A percentile compares a stretch with the other conserved stretches of the same genome.
These are phyloP conservation scores for Pythium angustatum DNA, from an alignment of 352 stramenopile species.

Conservation along the genomic window DNA sequence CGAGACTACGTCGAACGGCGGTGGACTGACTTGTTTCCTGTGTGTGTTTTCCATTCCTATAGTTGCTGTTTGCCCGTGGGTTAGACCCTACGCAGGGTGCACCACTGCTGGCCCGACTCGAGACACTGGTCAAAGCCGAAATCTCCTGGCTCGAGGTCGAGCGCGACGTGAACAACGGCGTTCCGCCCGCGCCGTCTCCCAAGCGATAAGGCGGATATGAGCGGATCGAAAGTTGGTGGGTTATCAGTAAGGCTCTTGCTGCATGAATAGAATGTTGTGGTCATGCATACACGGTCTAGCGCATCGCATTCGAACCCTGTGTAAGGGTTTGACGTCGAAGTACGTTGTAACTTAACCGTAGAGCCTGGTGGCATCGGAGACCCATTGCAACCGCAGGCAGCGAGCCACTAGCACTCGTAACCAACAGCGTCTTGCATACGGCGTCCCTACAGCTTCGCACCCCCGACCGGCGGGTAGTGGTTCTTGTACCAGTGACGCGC, in stretches of 20 bases:
- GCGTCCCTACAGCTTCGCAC: constrained; percentile 45
- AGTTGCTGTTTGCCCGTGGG: constrained; percentile 78
- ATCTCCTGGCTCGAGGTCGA: constrained; percentile 66
- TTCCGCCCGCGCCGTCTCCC: neutral
- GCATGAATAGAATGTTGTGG: too few relatives aligned
- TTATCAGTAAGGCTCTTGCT: too few relatives aligned
- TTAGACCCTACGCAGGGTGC: constrained; percentile 67
- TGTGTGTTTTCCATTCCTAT: constrained; percentile 11
- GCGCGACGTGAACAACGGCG: constrained; percentile 41
- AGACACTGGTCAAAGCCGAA: constrained; percentile 69
- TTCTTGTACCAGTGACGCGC: constrained; percentile 94
- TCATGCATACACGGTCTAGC: too few relatives aligned
- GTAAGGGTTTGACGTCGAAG: too few relatives aligned
- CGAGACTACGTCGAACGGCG: neutral
- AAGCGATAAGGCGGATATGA: too few relatives aligned
- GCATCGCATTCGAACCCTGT: too few relatives aligned
- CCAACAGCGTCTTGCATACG: too few relatives aligned
- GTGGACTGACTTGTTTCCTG: neutral
- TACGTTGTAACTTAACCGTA: too few relatives aligned
- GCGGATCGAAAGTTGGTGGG: too few relatives aligned
- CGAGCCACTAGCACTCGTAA: too few relatives aligned
- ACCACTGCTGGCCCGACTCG: constrained; percentile 63
- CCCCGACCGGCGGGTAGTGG: constrained; percentile 56
- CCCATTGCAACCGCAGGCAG: too few relatives aligned
- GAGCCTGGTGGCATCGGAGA: too few relatives aligned